Base-by-base conservation (phyloP, 2,329 filamentous ascomycete species). In the Lizonia empirigonia region DNA sequence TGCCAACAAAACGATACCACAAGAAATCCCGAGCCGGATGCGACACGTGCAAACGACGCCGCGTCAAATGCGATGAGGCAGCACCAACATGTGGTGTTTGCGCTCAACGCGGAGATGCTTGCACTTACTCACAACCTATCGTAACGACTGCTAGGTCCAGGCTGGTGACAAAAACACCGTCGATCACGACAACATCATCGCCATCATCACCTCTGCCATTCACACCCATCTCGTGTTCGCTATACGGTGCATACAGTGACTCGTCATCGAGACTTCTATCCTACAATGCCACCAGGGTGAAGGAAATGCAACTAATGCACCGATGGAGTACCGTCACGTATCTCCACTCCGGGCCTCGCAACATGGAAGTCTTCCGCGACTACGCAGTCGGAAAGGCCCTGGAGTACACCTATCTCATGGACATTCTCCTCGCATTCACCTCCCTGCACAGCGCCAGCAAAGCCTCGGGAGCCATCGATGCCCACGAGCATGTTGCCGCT, bases 11-110 rank as follows among this genome's bases (percentile, higher is more conserved):
- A 46, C 44, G 44, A 32, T 39, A 39, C 22, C 41, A 56, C 36
- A 46, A 37, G n/a, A 58, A 58, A 30, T 58, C 51, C 18, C 55
- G 55, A n/a, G 24, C 44, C 18, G 55, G 55, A 22, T 58, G 55
- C 36, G 48, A 55, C 37, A 49, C 40, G 26, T 58, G 55, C 40
- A 39, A 45, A n/a, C 41, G 41, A 33, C 33, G 55, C 15, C 55
- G 55, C 15, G 55, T 58, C 9, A 58, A 58, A 23, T 58, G 55
- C 32, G 52, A 58, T 22, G 55, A 58, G 26, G 27, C 22, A 8
- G 36, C 23, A 18, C 29, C 12, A 9, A 23, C 18, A 18, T 58
- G 52, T 26, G 10, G 41, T 12, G 50, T 27, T n/a, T 58, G 55
- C 36, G 41, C 44, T n/a, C 33, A 39, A 8, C 42, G 52, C 4